Base-by-base conservation (phyloP, 352 stramenopile genomes). In the Phytopythium boreale region DNA sequence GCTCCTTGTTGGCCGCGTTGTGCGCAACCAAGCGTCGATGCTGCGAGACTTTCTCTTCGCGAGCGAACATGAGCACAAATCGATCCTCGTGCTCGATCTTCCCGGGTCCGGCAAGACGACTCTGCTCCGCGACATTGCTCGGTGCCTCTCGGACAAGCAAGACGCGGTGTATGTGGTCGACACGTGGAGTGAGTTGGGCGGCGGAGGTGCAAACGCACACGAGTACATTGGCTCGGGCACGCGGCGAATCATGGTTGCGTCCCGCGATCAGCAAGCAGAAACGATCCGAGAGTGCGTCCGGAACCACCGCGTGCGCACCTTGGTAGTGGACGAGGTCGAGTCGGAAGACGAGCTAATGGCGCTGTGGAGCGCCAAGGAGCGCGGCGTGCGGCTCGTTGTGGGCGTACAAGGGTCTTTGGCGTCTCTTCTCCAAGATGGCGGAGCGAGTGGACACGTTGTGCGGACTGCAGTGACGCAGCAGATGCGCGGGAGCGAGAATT, bases 271-370 rank as follows among this genome's bases (percentile, higher is more conserved):
- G 11, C 55, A 60, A 15, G 55, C 34, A 22, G 2, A 26, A 37
- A 37, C 26, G 12, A 61, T 51, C 26, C 37, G 17, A 4, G 14
- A 20, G 2, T 51, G n/a, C 15, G 26, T 61, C 17, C 37, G 37
- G 24, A 61, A 20, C 10, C 55, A 61, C n/a, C 12, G 14, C 15
- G 55, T 61, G 7, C 37, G 22, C 2, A 51, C 11, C 4, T 36
- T 51, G 55, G 19, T 61, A 2, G 37, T 61, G 19, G 55, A 61
- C 24, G 55, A 61, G 10, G 39, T 36, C 37, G 37, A 61, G 55
- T 20, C 39, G 9, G n/a, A 61, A 14, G 37, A 36, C 12, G 55
- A 51, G 20, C 5, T 61, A 20, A 51, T 50, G 24, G 55, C 39
- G 11, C 19, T 61, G 31, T 43, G 26, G 55, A 49, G 6, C 22